A percentile compares a stretch with the other conserved stretches of the same genome.
Conservation (phyloP, 225 moss, liverwort and hornwort genomes). For the Sphagnum contortum region DNA sequence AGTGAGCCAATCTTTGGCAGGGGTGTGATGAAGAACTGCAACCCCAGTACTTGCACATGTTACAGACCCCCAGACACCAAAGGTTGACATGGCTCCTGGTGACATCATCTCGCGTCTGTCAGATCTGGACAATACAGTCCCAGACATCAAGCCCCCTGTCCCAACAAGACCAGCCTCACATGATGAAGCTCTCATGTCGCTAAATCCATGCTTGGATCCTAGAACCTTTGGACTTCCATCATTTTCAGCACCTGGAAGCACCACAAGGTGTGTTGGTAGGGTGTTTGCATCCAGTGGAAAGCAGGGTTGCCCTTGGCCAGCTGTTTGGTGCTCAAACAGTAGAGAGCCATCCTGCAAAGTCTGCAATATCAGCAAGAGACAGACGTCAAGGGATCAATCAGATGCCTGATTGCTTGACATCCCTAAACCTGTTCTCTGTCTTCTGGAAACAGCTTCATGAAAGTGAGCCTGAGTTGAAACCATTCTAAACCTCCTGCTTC, state of each 20-base stretch:
- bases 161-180: conserved; percentile 37
- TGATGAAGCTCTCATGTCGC: conserved; percentile 29
- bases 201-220: conserved; percentile 38
- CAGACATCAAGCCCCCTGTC: conserved; percentile 24
- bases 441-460: too few species aligned
- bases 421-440: too few species aligned
- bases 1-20: conserved; percentile 46
- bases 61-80: conserved; percentile 33
- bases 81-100: conserved; percentile 19
- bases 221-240: conserved; percentile 24
- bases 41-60: conserved; percentile 49
- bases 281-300: conserved; percentile 43
- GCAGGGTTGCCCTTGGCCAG: conserved; percentile 37
- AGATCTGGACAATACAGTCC: conserved; percentile 6
- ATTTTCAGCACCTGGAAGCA: conserved; percentile 25
- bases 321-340: conserved; percentile 82
- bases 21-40: conserved; percentile 44
- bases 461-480: too few species aligned
- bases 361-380: too few species aligned
- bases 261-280: conserved; percentile 13
- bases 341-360: conserved; percentile 48
- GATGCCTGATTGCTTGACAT: too few species aligned
- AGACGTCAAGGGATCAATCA: too few species aligned
- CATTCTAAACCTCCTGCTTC: conserved; percentile 1
- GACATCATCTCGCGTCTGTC: conserved; percentile 62